Base-by-base conservation (phyloP, 108 stramenopile species). In the Schizochytrium sp. region DNA sequence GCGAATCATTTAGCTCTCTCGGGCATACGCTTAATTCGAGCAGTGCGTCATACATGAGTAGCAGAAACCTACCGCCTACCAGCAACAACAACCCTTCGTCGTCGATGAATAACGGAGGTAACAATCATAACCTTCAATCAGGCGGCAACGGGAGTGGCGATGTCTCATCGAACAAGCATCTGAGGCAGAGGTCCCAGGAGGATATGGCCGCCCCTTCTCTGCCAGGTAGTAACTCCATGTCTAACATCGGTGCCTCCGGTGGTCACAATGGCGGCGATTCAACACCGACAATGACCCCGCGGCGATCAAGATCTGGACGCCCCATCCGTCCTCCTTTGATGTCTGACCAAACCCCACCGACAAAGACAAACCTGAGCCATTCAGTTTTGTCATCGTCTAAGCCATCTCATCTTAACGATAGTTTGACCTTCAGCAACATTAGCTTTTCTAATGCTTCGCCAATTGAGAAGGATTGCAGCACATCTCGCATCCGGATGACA, bases 401-500 rank as follows among this genome's bases (percentile, higher is more conserved):
- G 64, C 40, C 12, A 38, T 44, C 44, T 38, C 64, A 69, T 15
- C 64, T 69, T 2, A 69, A 69, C 64, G 64, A 69, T 44, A 69
- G 64, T 44, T 44, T 69, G 7, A 69, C 64, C 28, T 69, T 69
- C 44, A 69, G 64, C 64, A 69, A 69, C 15, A 69, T 69, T 38
- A 69, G 64, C 64, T 69, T 69, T 15, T 69, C 64, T 44, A 69
- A 69, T 44, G 64, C 64, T 8, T 69, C 64, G 0, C 64, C 64
- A 7, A 69, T 69, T 44, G 64, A 69, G 28, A 69, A 69, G 64
- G 64, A 69, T 44, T 69, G 57, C 57, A 58, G 57, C 57, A 58
- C 64, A 44, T 69, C 64, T 69, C 64, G 64, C 42, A 69, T 69
- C 64, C 64, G 64, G 5, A 69, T 69, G 64, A 69, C 64, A 7